Evolutionary conservation across 345 rosid genomes (phyloP), one percentile per base, ranked within the genome.

Genomic region (Euclidium syriacum): DNA sequence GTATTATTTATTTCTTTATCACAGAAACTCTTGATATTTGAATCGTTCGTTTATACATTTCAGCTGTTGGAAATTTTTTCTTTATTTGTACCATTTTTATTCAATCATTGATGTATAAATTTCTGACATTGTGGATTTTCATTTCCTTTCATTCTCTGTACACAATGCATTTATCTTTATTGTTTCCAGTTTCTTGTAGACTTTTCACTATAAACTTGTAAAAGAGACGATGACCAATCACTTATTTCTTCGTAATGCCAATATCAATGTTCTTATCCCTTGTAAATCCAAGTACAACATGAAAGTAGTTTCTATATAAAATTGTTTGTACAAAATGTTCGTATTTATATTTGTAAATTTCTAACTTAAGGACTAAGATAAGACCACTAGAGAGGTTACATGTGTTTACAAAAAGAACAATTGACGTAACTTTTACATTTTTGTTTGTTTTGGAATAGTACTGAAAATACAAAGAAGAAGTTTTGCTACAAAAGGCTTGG

Each of bases 271-370:
- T n/a, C n/a, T n/a, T n/a, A n/a, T n/a, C n/a, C n/a, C n/a, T n/a
- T n/a, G n/a, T n/a, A n/a, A n/a, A n/a, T n/a, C n/a, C n/a, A n/a
- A n/a, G n/a, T n/a, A n/a, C n/a, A n/a, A n/a, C n/a, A 5, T 19
- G 27, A 7, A 33, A 53, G 2, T 43, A n/a, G n/a, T n/a, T n/a
- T n/a, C n/a, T n/a, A n/a, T 18, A 12, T 40, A 1, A 2, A 52
- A 52, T 52, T 7, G 29, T 35, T 10, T 26, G 66, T 27, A 33
- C 46, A 53, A 65, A 46, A 55, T 18, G 25, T 22, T 41, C 39
- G 59, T 49, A 50, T 27, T 19, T 22, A 33, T 68, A 68, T 68
- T 51, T 59, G 66, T 66, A 68, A 33, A 15, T 40, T 68, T 33
- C 61, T 60, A 68, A 51, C 58, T 59, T 52, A 0, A 12, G 16